Percentiles rank a stretch among this genome's conserved stretches.
These are phyloP conservation scores for Colletotrichum salicis DNA, from an alignment of 2,329 filamentous ascomycete species.

Conservation along the genomic window DNA sequence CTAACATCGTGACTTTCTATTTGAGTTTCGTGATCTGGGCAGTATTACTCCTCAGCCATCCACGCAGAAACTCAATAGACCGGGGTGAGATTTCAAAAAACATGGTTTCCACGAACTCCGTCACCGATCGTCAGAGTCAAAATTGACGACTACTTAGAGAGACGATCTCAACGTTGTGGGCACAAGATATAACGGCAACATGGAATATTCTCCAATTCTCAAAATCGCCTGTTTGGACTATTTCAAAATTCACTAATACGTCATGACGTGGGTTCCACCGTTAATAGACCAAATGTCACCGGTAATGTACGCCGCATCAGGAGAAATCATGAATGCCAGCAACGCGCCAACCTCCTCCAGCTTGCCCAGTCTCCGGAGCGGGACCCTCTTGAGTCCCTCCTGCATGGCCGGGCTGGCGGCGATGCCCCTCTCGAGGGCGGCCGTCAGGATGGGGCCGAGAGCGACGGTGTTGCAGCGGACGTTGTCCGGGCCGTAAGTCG, in stretches of 20 bases:
- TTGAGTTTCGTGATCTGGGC: not conserved
- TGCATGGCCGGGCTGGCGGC: slow-evolving; percentile 16
- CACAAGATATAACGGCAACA: not conserved
- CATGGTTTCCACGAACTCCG: not conserved
- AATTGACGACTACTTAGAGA: not conserved
- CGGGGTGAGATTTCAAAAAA: not conserved
- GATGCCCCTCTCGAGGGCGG: slow-evolving; percentile 6
- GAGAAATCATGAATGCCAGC: slow-evolving; percentile 18
- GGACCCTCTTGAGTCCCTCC: not conserved
- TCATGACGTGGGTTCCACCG: slow-evolving; percentile 16
- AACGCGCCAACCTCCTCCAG: slow-evolving; percentile 20
- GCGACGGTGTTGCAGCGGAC: slow-evolving; percentile 17
- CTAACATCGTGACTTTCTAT: not conserved
- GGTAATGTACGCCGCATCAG: slow-evolving; percentile 15
- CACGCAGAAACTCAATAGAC: not conserved
- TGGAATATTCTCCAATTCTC: too few relatives aligned
- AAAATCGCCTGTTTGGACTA: too few relatives aligned
- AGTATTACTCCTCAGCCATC: not conserved
- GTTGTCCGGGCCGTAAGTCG: slow-evolving; percentile 12
- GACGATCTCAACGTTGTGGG: not conserved
- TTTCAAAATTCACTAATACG: not conserved
- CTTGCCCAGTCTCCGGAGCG: not conserved
- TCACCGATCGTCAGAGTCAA: not conserved
- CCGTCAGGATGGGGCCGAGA: slow-evolving; percentile 4
- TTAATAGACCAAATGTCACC: slow-evolving; percentile 25